phyloP scores from a whole-genome alignment of 78 protist species.

The Cyanophora paradoxa region DNA sequence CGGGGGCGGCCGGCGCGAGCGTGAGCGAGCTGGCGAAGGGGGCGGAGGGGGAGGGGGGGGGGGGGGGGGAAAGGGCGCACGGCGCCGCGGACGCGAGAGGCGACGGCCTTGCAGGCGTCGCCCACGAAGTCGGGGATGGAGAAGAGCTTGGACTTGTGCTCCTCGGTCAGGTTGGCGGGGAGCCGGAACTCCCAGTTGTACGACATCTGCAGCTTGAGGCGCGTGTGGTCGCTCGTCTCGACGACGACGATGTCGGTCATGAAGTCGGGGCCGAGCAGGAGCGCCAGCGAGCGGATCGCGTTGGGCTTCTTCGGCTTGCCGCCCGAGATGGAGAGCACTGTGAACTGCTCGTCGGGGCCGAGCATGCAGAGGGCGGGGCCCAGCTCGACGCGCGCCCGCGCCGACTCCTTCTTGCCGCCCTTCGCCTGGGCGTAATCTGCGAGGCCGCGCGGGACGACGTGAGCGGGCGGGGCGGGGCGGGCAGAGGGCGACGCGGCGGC shows the following conservation, averaged over 20 bases:
- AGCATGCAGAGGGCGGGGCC: conserved; percentile 91
- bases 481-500: no score
- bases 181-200: conserved; percentile 85
- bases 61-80: no score
- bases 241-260: conserved; percentile 82
- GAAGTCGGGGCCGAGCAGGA: conserved; percentile 88
- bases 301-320: conserved; percentile 89
- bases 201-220: conserved; percentile 69
- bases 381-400: conserved; percentile 72
- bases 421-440: neutral
- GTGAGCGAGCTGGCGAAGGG: no score
- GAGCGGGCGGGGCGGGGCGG: no score
- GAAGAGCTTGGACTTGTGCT: conserved; percentile 46
- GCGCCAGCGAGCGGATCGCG: conserved; percentile 60
- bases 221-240: conserved; percentile 88
- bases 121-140: conserved; percentile 88
- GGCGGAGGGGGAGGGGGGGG: no score
- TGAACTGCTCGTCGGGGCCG: conserved; percentile 85
- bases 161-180: conserved; percentile 4
- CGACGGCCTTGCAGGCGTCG: conserved; percentile 85
- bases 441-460: neutral
- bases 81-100: conserved; percentile 81
- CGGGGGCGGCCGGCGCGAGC: no score
- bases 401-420: conserved; percentile 52
- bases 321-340: conserved; percentile 75